Evolutionary conservation across 441 rosid genomes (phyloP).

Genomic region (Arabidopsis hybrid): DNA sequence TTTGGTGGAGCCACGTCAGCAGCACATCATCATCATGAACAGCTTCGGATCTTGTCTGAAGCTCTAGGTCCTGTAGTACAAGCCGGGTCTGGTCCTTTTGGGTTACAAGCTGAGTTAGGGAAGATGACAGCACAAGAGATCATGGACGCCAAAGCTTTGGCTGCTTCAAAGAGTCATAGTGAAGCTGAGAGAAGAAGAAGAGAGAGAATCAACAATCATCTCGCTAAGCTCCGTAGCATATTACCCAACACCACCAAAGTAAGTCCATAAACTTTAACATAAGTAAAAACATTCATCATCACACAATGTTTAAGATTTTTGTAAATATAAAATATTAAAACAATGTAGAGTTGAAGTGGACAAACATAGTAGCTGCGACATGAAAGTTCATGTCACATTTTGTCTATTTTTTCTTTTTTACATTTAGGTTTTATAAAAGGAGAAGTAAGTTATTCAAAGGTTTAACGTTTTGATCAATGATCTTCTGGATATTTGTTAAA

Average conservation of each 20-base stretch:
- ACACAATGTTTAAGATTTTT: conserved; percentile 1
- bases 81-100: conserved; percentile 73
- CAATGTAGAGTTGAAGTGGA: conserved; percentile 37
- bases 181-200: conserved; percentile 96
- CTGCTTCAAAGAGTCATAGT: conserved; percentile 97
- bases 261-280: conserved; percentile 45
- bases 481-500: conserved; percentile 50
- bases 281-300: conserved; percentile 18
- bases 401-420: conserved; percentile 35
- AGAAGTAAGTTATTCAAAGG: conserved; percentile 40
- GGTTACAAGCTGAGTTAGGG: conserved; percentile 80
- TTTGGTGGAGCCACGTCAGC: conserved; percentile 46
- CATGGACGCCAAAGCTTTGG: conserved; percentile 97
- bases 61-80: conserved; percentile 79
- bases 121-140: conserved; percentile 95
- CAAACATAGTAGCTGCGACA: conserved; percentile 48
- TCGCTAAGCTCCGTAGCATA: conserved; percentile 90
- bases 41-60: conserved; percentile 81
- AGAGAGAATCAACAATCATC: conserved; percentile 94
- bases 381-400: conserved; percentile 50
- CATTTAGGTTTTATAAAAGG: conserved; percentile 31
- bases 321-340: conserved; percentile 1
- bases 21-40: conserved; percentile 53
- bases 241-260: conserved; percentile 97
- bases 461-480: conserved; percentile 36